A percentile compares a stretch with the other conserved stretches of the same genome.
These are phyloP conservation scores for Alternaria gaisen DNA, from an alignment of 2,329 filamentous ascomycete genomes.

Conservation along the genomic window DNA sequence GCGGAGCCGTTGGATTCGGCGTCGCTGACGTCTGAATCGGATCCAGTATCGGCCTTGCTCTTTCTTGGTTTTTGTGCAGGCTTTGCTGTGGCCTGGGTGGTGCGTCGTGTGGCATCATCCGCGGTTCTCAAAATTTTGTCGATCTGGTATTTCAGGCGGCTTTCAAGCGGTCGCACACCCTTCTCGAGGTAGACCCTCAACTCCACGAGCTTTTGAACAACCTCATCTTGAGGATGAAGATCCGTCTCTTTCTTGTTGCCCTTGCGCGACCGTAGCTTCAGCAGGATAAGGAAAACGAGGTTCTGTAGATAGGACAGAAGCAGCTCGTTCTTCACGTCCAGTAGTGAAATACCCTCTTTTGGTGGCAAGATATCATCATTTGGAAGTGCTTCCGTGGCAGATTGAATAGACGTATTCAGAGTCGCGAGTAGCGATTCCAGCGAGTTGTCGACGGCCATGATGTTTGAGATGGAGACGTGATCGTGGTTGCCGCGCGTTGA, in stretches of 20 bases:
- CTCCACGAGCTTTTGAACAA: slow-evolving; percentile 88
- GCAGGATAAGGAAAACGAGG: slow-evolving; percentile 83
- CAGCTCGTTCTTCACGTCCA: slow-evolving; percentile 97
- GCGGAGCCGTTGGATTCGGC: slow-evolving; percentile 38
- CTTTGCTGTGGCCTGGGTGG: slow-evolving; percentile 35
- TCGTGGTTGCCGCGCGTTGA: slow-evolving; percentile 11
- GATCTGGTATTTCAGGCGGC: slow-evolving; percentile 91
- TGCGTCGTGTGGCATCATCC: slow-evolving; percentile 66
- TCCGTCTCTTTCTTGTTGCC: slow-evolving; percentile 46
- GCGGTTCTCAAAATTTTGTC: slow-evolving; percentile 92
- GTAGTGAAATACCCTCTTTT: slow-evolving; percentile 87
- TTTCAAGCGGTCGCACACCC: slow-evolving; percentile 88
- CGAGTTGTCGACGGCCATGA: slow-evolving; percentile 53
- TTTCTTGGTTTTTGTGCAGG: slow-evolving; percentile 34
- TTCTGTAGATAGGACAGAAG: slow-evolving; percentile 96
- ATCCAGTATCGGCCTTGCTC: slow-evolving; percentile 50
- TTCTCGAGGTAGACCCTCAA: slow-evolving; percentile 92
- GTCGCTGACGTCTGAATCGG: slow-evolving; percentile 54
- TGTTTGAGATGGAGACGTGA: slow-evolving; percentile 8
- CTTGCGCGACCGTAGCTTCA: slow-evolving; percentile 69
- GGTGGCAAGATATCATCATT: slow-evolving; percentile 73
- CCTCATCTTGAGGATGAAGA: slow-evolving; percentile 66
- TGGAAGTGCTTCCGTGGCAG: slow-evolving; percentile 62
- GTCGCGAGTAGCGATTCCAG: slow-evolving; percentile 52
- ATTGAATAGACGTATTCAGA: slow-evolving; percentile 70